phyloP scores from a whole-genome alignment of 108 stramenopile species.

The Fragilaria crotonensis region DNA sequence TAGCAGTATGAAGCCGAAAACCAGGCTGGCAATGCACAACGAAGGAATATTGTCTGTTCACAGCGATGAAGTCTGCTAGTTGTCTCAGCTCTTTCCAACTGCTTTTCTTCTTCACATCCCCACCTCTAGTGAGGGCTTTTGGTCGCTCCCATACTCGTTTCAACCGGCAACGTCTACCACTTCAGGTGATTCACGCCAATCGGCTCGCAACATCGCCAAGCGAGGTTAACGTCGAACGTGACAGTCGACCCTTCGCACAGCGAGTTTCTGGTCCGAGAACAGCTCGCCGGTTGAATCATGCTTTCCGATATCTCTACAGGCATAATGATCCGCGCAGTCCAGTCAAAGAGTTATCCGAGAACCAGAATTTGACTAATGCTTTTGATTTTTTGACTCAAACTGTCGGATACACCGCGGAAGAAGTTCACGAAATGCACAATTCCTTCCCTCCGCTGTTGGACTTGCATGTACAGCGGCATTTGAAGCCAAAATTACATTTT shows the following conservation, averaged over 20 bases:
- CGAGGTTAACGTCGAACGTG: too few relatives aligned
- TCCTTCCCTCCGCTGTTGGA: conserved; percentile 67
- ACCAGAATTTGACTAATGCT: conserved; percentile 13
- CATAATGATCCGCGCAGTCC: conserved; percentile 26
- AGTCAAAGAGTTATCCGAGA: conserved; percentile 7
- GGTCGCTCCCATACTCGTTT: too few relatives aligned
- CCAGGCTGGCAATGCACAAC: too few relatives aligned
- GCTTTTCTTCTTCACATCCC: too few relatives aligned
- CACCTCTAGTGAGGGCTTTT: too few relatives aligned
- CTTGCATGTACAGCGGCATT: conserved; percentile 52
- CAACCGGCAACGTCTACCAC: too few relatives aligned
- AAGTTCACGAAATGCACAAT: conserved; percentile 45
- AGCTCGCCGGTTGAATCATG: conserved; percentile 70
- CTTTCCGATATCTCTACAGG: conserved; percentile 68
- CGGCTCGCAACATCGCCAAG: too few relatives aligned
- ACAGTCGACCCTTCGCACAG: conserved; percentile 77
- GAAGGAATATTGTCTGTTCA: too few relatives aligned
- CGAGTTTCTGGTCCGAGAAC: conserved; percentile 45
- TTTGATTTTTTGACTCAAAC: conserved; percentile 42
- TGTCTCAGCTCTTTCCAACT: too few relatives aligned
- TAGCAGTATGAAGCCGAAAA: too few relatives aligned
- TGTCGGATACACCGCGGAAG: conserved; percentile 44
- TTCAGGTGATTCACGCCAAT: too few relatives aligned
- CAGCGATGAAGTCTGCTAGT: too few relatives aligned
- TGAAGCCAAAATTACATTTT: conserved; percentile 75